A percentile compares a stretch with the other conserved stretches of the same genome.
Evolutionary conservation across 2,329 filamentous ascomycete genomes (phyloP).

Genomic region (Podosphaera xanthii): DNA sequence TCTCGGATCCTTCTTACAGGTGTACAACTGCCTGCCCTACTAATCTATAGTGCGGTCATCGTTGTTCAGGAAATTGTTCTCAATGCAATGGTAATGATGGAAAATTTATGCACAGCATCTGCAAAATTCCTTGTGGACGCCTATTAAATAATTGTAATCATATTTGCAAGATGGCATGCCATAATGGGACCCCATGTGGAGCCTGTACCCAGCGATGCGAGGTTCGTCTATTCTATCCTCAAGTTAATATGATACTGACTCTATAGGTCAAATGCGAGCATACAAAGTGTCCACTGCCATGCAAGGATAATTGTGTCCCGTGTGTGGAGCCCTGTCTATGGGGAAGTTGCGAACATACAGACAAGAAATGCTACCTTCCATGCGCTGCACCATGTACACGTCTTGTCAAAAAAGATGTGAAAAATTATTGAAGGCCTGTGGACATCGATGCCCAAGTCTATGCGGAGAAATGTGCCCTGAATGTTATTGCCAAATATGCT

Average conservation of each 20-base stretch:
- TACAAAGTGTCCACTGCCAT: background rate
- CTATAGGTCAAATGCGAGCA: background rate
- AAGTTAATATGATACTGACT: background rate
- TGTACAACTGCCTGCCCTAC: conserved; percentile 27
- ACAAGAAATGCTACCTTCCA: background rate
- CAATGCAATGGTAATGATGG: conserved; percentile 18
- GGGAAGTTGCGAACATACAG: background rate
- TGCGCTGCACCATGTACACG: conserved; percentile 1
- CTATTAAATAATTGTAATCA: background rate
- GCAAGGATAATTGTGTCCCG: background rate
- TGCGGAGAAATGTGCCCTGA: conserved; percentile 41
- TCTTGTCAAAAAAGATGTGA: background rate
- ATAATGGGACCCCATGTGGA: background rate
- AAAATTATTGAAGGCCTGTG: conserved; percentile 20
- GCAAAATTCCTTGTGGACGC: background rate
- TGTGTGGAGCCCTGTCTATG: background rate
- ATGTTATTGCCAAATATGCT: conserved; percentile 34
- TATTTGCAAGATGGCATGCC: background rate
- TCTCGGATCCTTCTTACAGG: background rate
- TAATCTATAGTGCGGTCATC: conserved; percentile 33
- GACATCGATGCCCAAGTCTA: conserved; percentile 40
- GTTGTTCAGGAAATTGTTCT: conserved; percentile 41
- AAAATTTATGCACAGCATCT: background rate
- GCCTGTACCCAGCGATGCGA: background rate
- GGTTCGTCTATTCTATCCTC: background rate